Base-by-base conservation (phyloP, 495 filamentous ascomycete species). In the Trichodelitschia bisporula region DNA sequence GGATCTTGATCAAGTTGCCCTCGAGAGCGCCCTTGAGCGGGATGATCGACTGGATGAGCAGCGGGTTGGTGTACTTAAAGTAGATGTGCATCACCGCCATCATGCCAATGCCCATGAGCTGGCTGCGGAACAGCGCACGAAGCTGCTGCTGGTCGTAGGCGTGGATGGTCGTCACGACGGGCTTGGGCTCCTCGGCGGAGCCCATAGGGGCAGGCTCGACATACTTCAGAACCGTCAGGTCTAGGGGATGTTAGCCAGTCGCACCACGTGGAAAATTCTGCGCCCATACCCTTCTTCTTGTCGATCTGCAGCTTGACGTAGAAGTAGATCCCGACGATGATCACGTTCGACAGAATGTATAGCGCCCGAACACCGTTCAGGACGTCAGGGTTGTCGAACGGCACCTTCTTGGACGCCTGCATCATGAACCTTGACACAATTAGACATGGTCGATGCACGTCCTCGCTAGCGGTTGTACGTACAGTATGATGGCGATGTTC, bases 61-160 rank as follows among this genome's bases (percentile, higher is more conserved):
- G 76, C 19, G 86, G 86, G 69, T 93, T 97, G 58, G 83, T 92
- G 73, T 92, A 95, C 55, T 91, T 77, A 60, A 97, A 71, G 69
- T 95, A 95, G 40, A 93, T 37, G 59, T 93, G 86, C 86, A 97
- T 95, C 46, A 92, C 71, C 37, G 54, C 66, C 86, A 95, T 95
- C 86, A 97, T 95, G 44, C 66, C 79, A 29, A 97, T 61, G 30
- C 86, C 86, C 74, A 90, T 92, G 39, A 90, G 55, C 51, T 92
- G 82, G 40, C 70, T 62, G 58, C 80, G 82, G 56, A 75, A 73
- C 40, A 77, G 58, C 40, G 62, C 61, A 56, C 72, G 72, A 45
- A 93, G 62, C 57, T 97, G 86, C 34, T 59, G 56, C 41, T 69
- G 55, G 50, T 97, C 86, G 61, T 97, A 95, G 38, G 77, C 78